These are phyloP conservation scores for Cyclocybe cylindracea DNA, from an alignment of 768 basidiomycete genomes.

Conservation along the genomic window DNA sequence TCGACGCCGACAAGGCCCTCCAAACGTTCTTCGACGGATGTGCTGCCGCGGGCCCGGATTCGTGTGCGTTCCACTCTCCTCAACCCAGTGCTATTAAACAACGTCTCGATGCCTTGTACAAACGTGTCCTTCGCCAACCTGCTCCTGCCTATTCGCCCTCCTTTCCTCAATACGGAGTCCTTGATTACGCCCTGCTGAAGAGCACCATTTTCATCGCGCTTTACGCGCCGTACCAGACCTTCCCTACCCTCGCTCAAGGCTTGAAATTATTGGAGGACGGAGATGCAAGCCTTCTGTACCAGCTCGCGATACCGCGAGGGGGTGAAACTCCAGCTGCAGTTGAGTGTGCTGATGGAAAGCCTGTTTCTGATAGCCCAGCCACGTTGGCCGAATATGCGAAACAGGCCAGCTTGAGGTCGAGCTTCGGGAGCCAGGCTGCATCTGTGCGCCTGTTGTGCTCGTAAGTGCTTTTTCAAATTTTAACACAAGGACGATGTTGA, in stretches of 20 bases:
- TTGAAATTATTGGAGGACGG: conserved; percentile 33
- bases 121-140: conserved; percentile 28
- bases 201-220: conserved; percentile 31
- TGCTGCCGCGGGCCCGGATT: conserved; percentile 31
- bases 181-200: conserved; percentile 35
- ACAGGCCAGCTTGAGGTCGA: no score
- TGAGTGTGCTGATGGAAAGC: not conserved
- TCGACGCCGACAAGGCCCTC: conserved; percentile 38
- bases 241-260: conserved; percentile 31
- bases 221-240: conserved; percentile 32
- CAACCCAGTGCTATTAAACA: conserved; percentile 1
- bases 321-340: not conserved
- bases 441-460: conserved; percentile 3
- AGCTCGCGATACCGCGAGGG: not conserved
- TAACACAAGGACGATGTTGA: not conserved
- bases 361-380: not conserved
- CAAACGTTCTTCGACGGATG: conserved; percentile 36
- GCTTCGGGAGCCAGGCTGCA: no score
- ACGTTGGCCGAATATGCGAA: no score
- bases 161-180: conserved; percentile 28
- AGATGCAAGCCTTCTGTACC: conserved; percentile 18
- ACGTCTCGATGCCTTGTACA: conserved; percentile 19
- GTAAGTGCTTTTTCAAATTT: not conserved
- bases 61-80: conserved; percentile 36
- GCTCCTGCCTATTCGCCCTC: conserved; percentile 28